phyloP scores from a whole-genome alignment of 805 yeast genomes.

The Cyberlindnera samutprakarnensis region DNA sequence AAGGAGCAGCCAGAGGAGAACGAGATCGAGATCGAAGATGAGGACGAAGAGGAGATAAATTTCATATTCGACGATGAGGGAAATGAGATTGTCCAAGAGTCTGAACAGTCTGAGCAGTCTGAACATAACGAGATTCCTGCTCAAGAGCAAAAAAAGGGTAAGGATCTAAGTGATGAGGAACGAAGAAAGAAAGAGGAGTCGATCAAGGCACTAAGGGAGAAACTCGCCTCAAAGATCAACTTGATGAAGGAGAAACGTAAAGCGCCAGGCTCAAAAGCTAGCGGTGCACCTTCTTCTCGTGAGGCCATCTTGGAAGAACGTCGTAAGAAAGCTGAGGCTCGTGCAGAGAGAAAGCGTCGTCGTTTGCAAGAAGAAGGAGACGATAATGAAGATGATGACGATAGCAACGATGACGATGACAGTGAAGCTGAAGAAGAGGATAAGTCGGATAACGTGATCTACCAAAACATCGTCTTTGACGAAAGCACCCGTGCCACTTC shows the following conservation, averaged over 20 bases:
- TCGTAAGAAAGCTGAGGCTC: slow-evolving; percentile 31
- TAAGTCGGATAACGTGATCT: slow-evolving; percentile 45
- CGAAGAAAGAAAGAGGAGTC: slow-evolving; percentile 43
- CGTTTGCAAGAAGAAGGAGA: slow-evolving; percentile 29
- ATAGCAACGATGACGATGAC: slow-evolving; percentile 33
- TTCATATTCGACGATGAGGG: slow-evolving; percentile 71
- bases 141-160: slow-evolving; percentile 18
- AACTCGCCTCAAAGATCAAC: slow-evolving; percentile 67
- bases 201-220: slow-evolving; percentile 65
- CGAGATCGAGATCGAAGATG: slow-evolving; percentile 18
- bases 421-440: slow-evolving; percentile 28
- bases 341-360: slow-evolving; percentile 31
- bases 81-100: slow-evolving; percentile 31
- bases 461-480: slow-evolving; percentile 72
- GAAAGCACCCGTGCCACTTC: slow-evolving; percentile 78
- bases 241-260: slow-evolving; percentile 71
- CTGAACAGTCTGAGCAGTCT: slow-evolving; percentile 9
- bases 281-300: slow-evolving; percentile 80
- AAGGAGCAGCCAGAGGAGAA: slow-evolving; percentile 12
- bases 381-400: slow-evolving; percentile 33
- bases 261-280: slow-evolving; percentile 79
- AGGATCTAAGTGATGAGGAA: slow-evolving; percentile 38
- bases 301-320: slow-evolving; percentile 72
- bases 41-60: slow-evolving; percentile 27
- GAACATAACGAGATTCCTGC: slow-evolving; percentile 1